These are phyloP conservation scores for Diaporthe eres DNA, from an alignment of 2,329 filamentous ascomycete species.

Conservation along the genomic window DNA sequence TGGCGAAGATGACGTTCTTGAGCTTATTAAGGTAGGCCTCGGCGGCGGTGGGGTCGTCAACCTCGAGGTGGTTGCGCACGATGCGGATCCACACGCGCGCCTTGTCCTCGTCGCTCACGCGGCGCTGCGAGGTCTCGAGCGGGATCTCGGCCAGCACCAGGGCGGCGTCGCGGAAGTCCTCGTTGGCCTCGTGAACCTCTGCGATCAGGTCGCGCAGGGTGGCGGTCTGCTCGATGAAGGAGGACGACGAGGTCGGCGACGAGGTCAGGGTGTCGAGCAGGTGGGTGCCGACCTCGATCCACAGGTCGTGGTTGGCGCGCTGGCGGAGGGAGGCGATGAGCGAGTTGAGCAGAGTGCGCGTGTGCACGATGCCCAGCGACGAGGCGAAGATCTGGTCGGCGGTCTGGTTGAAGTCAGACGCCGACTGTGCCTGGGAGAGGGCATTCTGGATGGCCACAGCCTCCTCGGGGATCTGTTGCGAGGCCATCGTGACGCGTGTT, in stretches of 20 bases:
- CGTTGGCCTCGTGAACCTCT: constrained; percentile 83
- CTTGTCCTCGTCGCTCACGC: constrained; percentile 85
- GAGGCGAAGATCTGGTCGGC: constrained; percentile 77
- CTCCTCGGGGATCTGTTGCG: constrained; percentile 39
- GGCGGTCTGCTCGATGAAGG: constrained; percentile 88
- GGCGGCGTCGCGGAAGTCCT: constrained; percentile 86
- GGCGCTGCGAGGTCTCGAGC: constrained; percentile 89
- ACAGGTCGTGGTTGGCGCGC: constrained; percentile 73
- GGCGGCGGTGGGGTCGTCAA: constrained; percentile 88
- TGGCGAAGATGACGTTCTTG: constrained; percentile 89
- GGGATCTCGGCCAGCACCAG: constrained; percentile 85
- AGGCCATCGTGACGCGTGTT: constrained; percentile 25
- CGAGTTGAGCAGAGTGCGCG: constrained; percentile 76
- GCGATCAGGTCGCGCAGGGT: constrained; percentile 85
- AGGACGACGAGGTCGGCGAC: constrained; percentile 69
- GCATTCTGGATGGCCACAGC: constrained; percentile 34
- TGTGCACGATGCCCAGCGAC: constrained; percentile 81
- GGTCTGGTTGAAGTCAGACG: constrained; percentile 76
- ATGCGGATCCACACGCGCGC: constrained; percentile 93
- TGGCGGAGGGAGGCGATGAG: constrained; percentile 76
- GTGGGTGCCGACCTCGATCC: constrained; percentile 82
- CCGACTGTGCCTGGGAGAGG: constrained; percentile 38
- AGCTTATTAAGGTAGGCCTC: constrained; percentile 94
- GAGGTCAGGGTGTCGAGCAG: constrained; percentile 76
- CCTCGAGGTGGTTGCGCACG: constrained; percentile 93